Conservation (phyloP, 2,329 filamentous ascomycete species). For the Xylariaceae sp. region DNA sequence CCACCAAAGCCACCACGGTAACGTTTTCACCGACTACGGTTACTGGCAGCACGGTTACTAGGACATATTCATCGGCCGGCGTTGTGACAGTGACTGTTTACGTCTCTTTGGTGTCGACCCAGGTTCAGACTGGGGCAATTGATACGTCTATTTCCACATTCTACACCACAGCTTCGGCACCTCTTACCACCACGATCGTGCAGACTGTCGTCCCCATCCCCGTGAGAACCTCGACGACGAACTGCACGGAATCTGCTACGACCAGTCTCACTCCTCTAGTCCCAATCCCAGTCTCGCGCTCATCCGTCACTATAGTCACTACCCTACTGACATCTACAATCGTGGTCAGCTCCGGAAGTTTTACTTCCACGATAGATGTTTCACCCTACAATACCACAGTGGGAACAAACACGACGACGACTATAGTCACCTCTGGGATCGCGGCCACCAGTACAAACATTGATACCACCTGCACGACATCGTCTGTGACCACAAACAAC, state of each 20-base stretch:
- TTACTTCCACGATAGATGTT: background rate
- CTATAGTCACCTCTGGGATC: background rate
- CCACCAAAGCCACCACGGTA: slow-evolving; percentile 16
- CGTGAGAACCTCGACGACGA: background rate
- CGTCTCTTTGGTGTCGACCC: background rate
- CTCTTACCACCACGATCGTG: slow-evolving; percentile 11
- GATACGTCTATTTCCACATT: background rate
- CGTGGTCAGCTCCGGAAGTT: background rate
- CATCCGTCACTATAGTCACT: background rate
- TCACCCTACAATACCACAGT: background rate
- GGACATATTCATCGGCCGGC: background rate
- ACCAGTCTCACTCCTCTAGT: background rate
- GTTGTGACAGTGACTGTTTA: slow-evolving; percentile 22
- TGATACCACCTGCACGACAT: slow-evolving; percentile 16
- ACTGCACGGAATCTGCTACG: slow-evolving; percentile 1
- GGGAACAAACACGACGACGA: background rate
- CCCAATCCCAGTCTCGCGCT: background rate
- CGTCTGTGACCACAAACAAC: background rate
- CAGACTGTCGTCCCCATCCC: slow-evolving; percentile 19
- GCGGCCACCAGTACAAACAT: background rate
- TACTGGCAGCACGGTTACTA: background rate
- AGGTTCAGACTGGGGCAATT: slow-evolving; percentile 7
- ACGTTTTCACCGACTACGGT: background rate
- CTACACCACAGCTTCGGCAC: background rate
- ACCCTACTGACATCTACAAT: slow-evolving; percentile 10